Evolutionary conservation across 225 moss, liverwort and hornwort species (phyloP).

Genomic region (Marchantia paleacea): DNA sequence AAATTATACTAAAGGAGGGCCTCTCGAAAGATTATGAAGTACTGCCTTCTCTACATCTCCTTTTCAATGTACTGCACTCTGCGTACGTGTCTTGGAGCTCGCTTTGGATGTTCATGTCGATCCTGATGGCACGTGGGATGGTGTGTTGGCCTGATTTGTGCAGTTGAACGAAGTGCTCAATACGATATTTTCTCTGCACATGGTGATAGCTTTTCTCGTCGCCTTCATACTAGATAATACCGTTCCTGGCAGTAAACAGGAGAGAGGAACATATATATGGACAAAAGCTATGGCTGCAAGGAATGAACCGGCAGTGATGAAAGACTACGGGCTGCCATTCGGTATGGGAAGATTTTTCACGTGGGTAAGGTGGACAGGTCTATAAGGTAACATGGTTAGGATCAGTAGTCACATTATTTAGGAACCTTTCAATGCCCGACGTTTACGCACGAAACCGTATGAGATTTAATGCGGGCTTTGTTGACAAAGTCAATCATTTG

Average conservation of each 20-base stretch:
- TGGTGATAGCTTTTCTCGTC: conserved; percentile 81
- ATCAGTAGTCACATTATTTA: conserved; percentile 17
- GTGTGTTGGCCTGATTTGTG: conserved; percentile 13
- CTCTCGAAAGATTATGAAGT: too few species aligned
- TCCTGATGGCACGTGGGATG: not conserved
- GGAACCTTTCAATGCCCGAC: conserved; percentile 24
- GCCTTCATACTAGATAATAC: conserved; percentile 80
- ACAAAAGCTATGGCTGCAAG: conserved; percentile 58
- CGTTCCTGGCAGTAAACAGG: conserved; percentile 73
- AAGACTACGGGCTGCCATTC: conserved; percentile 75
- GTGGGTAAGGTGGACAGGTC: conserved; percentile 76
- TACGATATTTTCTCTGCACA: conserved; percentile 73
- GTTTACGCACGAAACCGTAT: conserved; percentile 29
- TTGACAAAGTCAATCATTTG: conserved; percentile 2
- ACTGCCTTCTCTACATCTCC: too few species aligned
- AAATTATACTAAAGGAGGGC: too few species aligned
- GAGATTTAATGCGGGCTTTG: conserved; percentile 25
- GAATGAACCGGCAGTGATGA: conserved; percentile 63
- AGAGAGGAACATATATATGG: conserved; percentile 76
- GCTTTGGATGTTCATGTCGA: not conserved
- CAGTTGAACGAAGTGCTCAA: conserved; percentile 71
- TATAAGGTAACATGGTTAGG: conserved; percentile 41
- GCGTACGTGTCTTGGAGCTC: too few species aligned
- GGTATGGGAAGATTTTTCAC: conserved; percentile 61
- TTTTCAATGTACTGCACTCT: too few species aligned